Conservation (phyloP, 169 alveolate species). For the Blepharisma undulans region DNA sequence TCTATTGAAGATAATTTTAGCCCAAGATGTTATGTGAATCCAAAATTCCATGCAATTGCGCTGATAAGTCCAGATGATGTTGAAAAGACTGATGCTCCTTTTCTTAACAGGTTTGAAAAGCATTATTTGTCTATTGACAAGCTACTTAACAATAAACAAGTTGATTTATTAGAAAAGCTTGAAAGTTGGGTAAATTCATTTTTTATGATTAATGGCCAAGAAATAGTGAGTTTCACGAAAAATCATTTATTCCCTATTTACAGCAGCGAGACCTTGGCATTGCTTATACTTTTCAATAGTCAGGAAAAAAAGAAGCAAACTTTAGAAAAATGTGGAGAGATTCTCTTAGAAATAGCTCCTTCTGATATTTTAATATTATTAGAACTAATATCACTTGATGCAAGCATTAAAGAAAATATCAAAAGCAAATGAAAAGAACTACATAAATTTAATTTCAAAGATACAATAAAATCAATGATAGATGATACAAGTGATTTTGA, state of each 20-base stretch:
- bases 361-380: neutral
- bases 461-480: neutral
- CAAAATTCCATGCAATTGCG: neutral
- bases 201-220: neutral
- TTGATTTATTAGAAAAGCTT: neutral
- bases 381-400: neutral
- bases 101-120: conserved; percentile 66
- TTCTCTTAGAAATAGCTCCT: neutral
- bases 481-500: neutral
- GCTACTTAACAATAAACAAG: conserved; percentile 41
- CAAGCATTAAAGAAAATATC: neutral
- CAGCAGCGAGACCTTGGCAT: neutral
- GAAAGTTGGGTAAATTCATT: neutral
- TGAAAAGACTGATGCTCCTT: conserved; percentile 59
- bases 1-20: conserved; percentile 57
- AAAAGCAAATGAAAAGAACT: neutral
- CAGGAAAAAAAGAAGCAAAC: neutral
- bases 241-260: conserved; percentile 4
- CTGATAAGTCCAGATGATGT: conserved; percentile 41
- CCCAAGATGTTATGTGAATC: conserved; percentile 15
- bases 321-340: neutral
- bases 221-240: neutral
- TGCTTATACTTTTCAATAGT: neutral
- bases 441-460: neutral
- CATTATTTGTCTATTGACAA: conserved; percentile 52